Evolutionary conservation across 345 rosid species (phyloP).

Genomic region (Hypericum perforatum): DNA sequence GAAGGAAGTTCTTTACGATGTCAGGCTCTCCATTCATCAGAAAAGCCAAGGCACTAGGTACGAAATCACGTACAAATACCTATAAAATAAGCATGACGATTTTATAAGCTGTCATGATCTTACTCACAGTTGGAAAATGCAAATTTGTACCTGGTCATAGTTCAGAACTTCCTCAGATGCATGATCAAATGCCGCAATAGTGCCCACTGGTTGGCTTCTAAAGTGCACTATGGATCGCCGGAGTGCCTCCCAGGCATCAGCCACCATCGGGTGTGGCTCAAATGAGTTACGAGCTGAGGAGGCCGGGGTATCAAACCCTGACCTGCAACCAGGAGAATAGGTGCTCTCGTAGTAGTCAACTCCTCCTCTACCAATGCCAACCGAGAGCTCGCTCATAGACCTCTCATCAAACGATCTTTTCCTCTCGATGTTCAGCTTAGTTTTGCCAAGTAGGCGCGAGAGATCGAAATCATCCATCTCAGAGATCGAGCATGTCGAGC

Average conservation of each 20-base stretch:
- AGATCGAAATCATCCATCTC: slow-evolving; percentile 5
- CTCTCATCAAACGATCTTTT: slow-evolving; percentile 4
- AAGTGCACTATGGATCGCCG: neutral
- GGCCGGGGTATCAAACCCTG: slow-evolving; percentile 1
- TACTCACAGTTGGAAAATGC: neutral
- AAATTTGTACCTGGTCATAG: slow-evolving; percentile 2
- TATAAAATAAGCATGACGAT: neutral
- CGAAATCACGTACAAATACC: slow-evolving; percentile 4
- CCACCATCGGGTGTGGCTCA: slow-evolving; percentile 6
- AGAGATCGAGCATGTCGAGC: slow-evolving; percentile 1
- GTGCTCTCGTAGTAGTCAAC: neutral
- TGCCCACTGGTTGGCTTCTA: slow-evolving; percentile 2
- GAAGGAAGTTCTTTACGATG: slow-evolving; percentile 3
- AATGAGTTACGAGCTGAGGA: neutral
- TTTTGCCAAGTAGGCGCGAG: slow-evolving; percentile 1
- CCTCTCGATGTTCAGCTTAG: slow-evolving; percentile 3
- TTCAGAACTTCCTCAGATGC: slow-evolving; percentile 2
- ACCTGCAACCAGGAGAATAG: slow-evolving; percentile 1
- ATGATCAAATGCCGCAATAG: slow-evolving; percentile 4
- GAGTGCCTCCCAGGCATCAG: slow-evolving; percentile 2
- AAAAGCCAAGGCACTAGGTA: slow-evolving; percentile 2
- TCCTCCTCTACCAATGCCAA: slow-evolving; percentile 2
- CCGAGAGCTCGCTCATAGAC: neutral
- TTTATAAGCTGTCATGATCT: neutral
- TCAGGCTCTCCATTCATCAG: slow-evolving; percentile 5